Evolutionary conservation across 305 asterid genomes (phyloP), one percentile per base, ranked within the genome.

Genomic region (Lippia alba): DNA sequence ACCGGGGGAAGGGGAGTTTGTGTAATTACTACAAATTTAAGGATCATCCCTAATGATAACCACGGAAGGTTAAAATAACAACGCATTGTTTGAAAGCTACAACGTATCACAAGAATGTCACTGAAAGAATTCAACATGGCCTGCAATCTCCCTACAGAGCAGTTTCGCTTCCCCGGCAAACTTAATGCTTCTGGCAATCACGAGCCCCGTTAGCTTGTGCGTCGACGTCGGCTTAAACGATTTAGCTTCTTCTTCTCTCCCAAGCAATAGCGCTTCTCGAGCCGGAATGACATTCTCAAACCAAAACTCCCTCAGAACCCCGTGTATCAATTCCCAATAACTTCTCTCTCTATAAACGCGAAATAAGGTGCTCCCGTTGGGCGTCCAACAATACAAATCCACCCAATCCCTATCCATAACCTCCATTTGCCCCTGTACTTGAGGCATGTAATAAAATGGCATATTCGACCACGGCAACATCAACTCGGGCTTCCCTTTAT

Each of bases 391-490:
- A 67, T 91, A 91, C 70, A 91, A 65, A 85, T 91, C 97, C 10
- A 76, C 97, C 97, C 97, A 91, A 71, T 89, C 95, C 67, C 97
- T 70, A 68, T 85, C 78, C 96, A 91, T 88, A 57, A 91, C 87
- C 85, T 91, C 99, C 99, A 94, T 89, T 77, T 91, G 99, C 5
- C 99, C 99, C 70, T 91, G 99, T 74, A 91, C 87, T 56, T 94
- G 99, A 79, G 99, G 99, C 95, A 91, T 87, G 87, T 91, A 94
- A 78, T 94, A 94, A 78, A 82, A 91, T 1, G 97, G 97, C 86
- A 94, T 76, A n/a, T 75, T 78, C 12, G 83, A 70, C 97, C 96
- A 89, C 0, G 97, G 97, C 75, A 91, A 67, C 79, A 87, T 91
- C 16, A 45, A 76, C 81, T 91, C 97, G 0, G 97, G 97, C 74